Evolutionary conservation across 2,329 filamentous ascomycete genomes (phyloP).

Genomic region (Knoxdaviesia capensis): DNA sequence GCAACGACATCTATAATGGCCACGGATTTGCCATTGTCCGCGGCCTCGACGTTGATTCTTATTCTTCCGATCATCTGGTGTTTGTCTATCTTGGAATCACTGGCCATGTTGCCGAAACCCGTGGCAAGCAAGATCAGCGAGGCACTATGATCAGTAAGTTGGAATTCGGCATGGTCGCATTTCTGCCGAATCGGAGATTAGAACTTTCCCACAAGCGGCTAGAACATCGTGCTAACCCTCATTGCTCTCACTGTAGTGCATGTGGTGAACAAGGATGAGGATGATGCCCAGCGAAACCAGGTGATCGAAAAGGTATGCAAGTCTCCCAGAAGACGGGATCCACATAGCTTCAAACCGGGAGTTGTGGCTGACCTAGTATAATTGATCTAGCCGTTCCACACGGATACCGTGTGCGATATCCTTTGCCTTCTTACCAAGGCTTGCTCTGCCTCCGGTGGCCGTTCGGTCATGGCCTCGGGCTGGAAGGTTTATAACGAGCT

Average conservation of each 20-base stretch:
- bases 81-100: constrained; percentile 40
- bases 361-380: constrained; percentile 27
- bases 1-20: constrained; percentile 30
- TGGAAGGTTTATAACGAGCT: constrained; percentile 41
- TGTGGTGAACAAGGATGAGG: constrained; percentile 1
- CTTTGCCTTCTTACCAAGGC: constrained; percentile 32
- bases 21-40: constrained; percentile 41
- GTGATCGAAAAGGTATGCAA: constrained; percentile 1
- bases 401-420: constrained; percentile 29
- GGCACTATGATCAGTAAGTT: constrained; percentile 5
- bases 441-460: constrained; percentile 27
- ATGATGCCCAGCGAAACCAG: constrained; percentile 2
- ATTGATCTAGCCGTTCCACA: constrained; percentile 35
- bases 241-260: constrained; percentile 20
- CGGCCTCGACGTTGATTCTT: constrained; percentile 30
- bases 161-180: not conserved
- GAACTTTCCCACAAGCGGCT: constrained; percentile 15
- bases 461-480: constrained; percentile 30
- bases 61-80: constrained; percentile 34
- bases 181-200: constrained; percentile 21
- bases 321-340: constrained; percentile 7
- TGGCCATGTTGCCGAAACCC: constrained; percentile 31
- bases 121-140: constrained; percentile 28
- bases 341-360: constrained; percentile 26
- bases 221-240: constrained; percentile 29